Evolutionary conservation across 331 rosid genomes (phyloP).

Genomic region (Dryas integrifolia): DNA sequence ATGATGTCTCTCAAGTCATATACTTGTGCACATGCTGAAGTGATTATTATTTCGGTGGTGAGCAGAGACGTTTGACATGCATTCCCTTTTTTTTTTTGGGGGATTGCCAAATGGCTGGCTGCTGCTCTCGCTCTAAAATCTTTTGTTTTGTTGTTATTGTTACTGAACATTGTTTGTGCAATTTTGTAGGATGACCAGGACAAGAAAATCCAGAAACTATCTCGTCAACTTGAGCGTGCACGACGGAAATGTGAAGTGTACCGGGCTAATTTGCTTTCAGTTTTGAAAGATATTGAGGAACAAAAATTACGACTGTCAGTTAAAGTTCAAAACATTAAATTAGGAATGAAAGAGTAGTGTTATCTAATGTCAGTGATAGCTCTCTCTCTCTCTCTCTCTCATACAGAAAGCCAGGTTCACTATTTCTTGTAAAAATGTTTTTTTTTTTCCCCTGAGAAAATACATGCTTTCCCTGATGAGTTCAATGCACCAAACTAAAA

Average conservation of each 20-base stretch:
- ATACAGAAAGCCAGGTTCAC: no score
- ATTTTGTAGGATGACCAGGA: slow-evolving; percentile 26
- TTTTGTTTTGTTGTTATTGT: neutral
- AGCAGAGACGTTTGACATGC: no score
- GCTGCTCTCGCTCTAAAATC: no score
- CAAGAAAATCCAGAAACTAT: slow-evolving; percentile 24
- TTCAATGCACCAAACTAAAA: neutral
- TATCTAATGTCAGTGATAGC: neutral
- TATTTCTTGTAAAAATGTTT: no score
- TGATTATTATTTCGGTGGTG: no score
- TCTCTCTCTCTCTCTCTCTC: neutral
- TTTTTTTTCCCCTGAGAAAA: neutral
- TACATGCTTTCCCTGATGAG: neutral
- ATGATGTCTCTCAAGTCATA: neutral
- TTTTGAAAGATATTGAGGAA: slow-evolving; percentile 34
- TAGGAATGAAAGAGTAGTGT: slow-evolving; percentile 21
- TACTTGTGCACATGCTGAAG: neutral
- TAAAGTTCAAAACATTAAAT: slow-evolving; percentile 24
- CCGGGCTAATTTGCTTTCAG: slow-evolving; percentile 25
- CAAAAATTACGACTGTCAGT: slow-evolving; percentile 27
- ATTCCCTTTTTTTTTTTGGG: no score
- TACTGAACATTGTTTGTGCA: neutral
- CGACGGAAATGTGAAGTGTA: slow-evolving; percentile 28
- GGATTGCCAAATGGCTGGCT: no score
- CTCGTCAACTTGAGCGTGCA: slow-evolving; percentile 20